These are phyloP conservation scores for Pseudonitzschia pungens DNA, from an alignment of 108 stramenopile genomes.

Conservation along the genomic window DNA sequence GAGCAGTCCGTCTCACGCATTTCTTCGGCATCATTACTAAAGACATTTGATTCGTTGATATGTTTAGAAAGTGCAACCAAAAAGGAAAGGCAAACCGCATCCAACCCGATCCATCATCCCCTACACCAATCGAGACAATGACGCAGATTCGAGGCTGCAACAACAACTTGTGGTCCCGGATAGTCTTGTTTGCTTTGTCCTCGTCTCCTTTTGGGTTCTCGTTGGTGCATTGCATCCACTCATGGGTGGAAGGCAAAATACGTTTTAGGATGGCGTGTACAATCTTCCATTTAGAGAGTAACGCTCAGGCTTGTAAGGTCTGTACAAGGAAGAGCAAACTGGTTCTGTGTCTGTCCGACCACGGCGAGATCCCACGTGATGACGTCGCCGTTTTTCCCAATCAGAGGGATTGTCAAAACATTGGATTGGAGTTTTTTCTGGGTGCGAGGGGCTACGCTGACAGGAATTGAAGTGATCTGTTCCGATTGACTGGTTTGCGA, in stretches of 20 bases:
- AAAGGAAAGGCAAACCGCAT: too few species aligned
- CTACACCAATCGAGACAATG: too few species aligned
- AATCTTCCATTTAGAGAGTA: neutral
- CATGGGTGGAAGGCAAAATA: neutral
- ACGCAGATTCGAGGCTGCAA: too few species aligned
- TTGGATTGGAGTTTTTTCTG: neutral
- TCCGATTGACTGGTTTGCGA: neutral
- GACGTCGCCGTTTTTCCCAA: neutral
- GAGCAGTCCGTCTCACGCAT: too few species aligned
- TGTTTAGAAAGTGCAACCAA: too few species aligned
- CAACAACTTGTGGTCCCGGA: neutral
- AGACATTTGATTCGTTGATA: too few species aligned
- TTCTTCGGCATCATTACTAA: too few species aligned
- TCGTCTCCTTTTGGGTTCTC: neutral
- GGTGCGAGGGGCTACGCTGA: neutral
- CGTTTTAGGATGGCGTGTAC: neutral
- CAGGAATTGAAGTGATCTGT: neutral
- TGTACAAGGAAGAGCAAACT: conserved; percentile 6
- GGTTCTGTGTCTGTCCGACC: neutral
- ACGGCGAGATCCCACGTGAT: neutral
- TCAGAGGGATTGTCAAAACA: neutral
- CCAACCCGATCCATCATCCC: too few species aligned
- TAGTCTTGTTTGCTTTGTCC: neutral
- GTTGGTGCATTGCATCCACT: neutral
- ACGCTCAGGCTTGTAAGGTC: neutral